These are phyloP conservation scores for Schizophyllum amplum DNA, from an alignment of 1,284 basidiomycete genomes.

Conservation along the genomic window DNA sequence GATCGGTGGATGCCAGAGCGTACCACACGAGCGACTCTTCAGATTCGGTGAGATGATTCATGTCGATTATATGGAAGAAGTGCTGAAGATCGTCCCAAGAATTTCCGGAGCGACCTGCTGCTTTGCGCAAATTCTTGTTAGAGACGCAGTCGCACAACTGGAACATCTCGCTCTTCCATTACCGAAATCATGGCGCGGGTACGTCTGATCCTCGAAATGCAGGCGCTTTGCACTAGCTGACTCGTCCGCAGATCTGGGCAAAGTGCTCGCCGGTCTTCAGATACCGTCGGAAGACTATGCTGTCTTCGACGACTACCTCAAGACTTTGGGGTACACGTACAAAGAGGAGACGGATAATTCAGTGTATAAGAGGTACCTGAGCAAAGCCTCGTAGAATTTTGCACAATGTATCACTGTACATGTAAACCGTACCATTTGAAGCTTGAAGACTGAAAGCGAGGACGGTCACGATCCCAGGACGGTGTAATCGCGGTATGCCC, in stretches of 20 bases:
- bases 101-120: constrained; percentile 94
- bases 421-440: no score
- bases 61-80: not conserved
- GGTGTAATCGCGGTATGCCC: no score
- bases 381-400: constrained; percentile 2
- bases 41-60: constrained; percentile 69
- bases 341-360: constrained; percentile 92
- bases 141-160: constrained; percentile 72
- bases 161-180: constrained; percentile 97
- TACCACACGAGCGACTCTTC: constrained; percentile 85
- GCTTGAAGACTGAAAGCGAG: no score
- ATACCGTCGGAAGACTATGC: constrained; percentile 64
- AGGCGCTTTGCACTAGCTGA: constrained; percentile 5
- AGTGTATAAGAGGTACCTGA: constrained; percentile 69
- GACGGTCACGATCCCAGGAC: no score
- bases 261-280: constrained; percentile 90
- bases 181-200: constrained; percentile 95
- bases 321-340: constrained; percentile 78
- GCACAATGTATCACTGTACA: no score
- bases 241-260: constrained; percentile 67
- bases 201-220: constrained; percentile 23
- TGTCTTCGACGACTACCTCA: constrained; percentile 70
- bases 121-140: constrained; percentile 83
- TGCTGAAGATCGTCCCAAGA: constrained; percentile 40
- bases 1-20: constrained; percentile 77